Conservation (phyloP, 1,284 basidiomycete genomes). For the Ustilago crameri region DNA sequence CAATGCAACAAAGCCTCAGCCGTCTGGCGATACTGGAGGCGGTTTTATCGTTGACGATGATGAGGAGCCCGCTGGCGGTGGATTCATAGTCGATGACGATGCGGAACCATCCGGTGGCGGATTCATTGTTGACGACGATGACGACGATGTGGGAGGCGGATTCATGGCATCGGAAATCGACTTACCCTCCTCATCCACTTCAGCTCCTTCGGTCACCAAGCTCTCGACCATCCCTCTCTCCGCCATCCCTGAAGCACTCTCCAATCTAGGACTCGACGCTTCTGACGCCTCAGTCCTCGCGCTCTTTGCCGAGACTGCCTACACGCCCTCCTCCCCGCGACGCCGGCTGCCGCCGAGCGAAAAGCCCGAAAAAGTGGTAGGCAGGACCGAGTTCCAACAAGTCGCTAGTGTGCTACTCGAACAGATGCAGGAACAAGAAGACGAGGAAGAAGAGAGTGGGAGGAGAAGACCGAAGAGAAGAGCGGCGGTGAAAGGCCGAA, state of each 20-base stretch:
- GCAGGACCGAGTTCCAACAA: constrained; percentile 49
- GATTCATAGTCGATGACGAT: constrained; percentile 31
- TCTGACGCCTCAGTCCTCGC: constrained; percentile 42
- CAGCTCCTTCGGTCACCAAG: background rate
- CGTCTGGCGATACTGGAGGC: too few relatives aligned
- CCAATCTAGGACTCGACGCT: constrained; percentile 43
- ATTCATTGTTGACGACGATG: constrained; percentile 26
- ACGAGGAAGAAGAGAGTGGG: constrained; percentile 4
- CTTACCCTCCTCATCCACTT: constrained; percentile 3
- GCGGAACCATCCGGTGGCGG: constrained; percentile 21
- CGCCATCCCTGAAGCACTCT: constrained; percentile 48
- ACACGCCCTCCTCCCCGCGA: constrained; percentile 23
- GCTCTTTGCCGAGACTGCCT: constrained; percentile 45
- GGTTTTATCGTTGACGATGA: constrained; percentile 9
- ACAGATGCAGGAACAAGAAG: constrained; percentile 11
- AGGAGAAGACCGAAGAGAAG: constrained; percentile 22
- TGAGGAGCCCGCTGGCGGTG: constrained; percentile 10
- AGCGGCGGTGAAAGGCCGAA: constrained; percentile 32
- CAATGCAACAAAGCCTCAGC: background rate
- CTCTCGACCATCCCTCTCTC: constrained; percentile 45
- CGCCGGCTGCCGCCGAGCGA: constrained; percentile 12
- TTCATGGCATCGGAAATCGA: constrained; percentile 15
- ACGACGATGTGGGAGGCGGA: constrained; percentile 22
- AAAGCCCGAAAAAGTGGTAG: constrained; percentile 45
- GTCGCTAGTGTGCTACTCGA: constrained; percentile 40